These are phyloP conservation scores for Pisolithus tinctorius DNA, from an alignment of 768 basidiomycete genomes.

Conservation along the genomic window DNA sequence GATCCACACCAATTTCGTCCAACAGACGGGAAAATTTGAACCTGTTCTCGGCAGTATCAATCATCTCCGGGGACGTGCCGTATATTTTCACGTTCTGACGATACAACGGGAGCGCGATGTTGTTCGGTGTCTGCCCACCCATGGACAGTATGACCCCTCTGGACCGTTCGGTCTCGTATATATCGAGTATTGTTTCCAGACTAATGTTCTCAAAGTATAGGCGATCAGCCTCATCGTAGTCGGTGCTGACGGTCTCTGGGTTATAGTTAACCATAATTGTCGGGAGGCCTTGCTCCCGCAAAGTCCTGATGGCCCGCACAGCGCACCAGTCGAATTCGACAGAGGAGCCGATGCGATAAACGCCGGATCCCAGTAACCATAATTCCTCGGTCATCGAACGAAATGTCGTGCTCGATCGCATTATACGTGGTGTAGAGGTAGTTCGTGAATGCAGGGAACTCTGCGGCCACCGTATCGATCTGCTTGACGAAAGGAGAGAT, in stretches of 20 bases:
- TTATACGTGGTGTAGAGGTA: constrained; percentile 99
- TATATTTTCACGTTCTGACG: constrained; percentile 98
- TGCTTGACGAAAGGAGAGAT: constrained; percentile 95
- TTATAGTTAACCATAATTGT: constrained; percentile 99
- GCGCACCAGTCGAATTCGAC: constrained; percentile 99
- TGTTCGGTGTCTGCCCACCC: constrained; percentile 99
- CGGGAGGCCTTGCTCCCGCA: constrained; percentile 89
- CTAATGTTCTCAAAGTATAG: constrained; percentile 99
- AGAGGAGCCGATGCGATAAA: constrained; percentile 97
- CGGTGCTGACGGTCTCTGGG: constrained; percentile 97
- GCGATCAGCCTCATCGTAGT: constrained; percentile 97
- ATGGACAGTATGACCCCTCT: constrained; percentile 93
- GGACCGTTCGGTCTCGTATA: constrained; percentile 87
- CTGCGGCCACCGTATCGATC: constrained; percentile 97
- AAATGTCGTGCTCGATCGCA: constrained; percentile 87
- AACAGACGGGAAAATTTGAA: constrained; percentile 99
- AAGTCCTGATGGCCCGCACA: constrained; percentile 91
- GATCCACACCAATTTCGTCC: constrained; percentile 98
- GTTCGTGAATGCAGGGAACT: constrained; percentile 98
- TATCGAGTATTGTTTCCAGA: constrained; percentile 92
- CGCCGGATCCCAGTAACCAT: constrained; percentile 98
- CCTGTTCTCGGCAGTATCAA: constrained; percentile 97
- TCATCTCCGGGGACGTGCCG: constrained; percentile 98
- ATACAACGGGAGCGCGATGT: constrained; percentile 91
- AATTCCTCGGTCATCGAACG: constrained; percentile 86